These are phyloP conservation scores for Monosporascus sp. DNA, from an alignment of 2,329 filamentous ascomycete species.

Conservation along the genomic window DNA sequence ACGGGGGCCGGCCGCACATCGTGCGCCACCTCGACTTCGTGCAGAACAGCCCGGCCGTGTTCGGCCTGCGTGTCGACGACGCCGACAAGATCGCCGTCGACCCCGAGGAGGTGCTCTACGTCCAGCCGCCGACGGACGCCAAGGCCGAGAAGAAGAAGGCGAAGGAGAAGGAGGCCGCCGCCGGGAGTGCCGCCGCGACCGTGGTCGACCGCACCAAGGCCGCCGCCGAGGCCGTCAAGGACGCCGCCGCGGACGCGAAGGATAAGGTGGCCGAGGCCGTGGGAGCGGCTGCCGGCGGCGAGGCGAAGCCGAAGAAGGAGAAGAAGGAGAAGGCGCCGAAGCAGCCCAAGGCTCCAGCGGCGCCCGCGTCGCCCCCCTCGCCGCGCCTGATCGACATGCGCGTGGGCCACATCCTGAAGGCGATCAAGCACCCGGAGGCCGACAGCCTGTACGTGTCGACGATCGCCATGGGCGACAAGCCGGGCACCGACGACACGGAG, in stretches of 20 bases:
- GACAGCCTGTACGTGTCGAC: conserved; percentile 95
- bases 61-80: conserved; percentile 63
- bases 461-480: conserved; percentile 85
- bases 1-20: conserved; percentile 83
- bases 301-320: conserved; percentile 63
- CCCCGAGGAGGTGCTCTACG: conserved; percentile 73
- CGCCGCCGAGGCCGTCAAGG: conserved; percentile 50
- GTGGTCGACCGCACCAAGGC: conserved; percentile 59
- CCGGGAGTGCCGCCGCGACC: conserved; percentile 38
- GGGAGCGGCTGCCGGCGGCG: conserved; percentile 40
- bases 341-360: conserved; percentile 60
- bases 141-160: conserved; percentile 95
- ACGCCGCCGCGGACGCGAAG: conserved; percentile 45
- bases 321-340: conserved; percentile 88
- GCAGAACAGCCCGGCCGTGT: conserved; percentile 72
- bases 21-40: conserved; percentile 92
- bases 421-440: conserved; percentile 90
- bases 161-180: conserved; percentile 82
- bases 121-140: conserved; percentile 82
- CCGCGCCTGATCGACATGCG: conserved; percentile 89
- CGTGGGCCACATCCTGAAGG: conserved; percentile 95
- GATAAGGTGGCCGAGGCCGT: conserved; percentile 46
- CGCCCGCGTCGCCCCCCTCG: conserved; percentile 65
- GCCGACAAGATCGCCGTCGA: conserved; percentile 75
- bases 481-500: conserved; percentile 80